Conservation (phyloP, 176 grass and related monocot genomes). For the Triticum monococcum region DNA sequence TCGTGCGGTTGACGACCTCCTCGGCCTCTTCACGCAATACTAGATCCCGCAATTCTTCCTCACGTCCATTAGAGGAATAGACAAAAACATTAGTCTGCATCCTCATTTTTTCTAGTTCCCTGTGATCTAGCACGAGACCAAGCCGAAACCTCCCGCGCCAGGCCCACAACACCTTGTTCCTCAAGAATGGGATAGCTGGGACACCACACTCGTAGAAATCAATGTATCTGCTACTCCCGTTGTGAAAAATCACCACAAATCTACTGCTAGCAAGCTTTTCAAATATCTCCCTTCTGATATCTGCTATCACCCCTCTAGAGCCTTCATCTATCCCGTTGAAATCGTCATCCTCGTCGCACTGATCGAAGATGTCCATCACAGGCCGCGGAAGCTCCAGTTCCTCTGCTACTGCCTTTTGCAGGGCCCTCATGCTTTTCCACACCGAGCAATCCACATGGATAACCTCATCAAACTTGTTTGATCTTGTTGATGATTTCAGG, state of each 20-base stretch:
- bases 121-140: rapidly evolving
- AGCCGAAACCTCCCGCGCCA: background rate
- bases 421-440: background rate
- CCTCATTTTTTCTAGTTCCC: rapidly evolving
- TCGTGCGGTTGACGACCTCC: background rate
- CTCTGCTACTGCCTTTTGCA: background rate
- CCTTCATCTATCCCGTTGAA: background rate
- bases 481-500: background rate
- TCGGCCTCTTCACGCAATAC: background rate
- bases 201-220: background rate
- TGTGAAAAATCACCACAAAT: background rate
- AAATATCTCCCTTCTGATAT: rapidly evolving
- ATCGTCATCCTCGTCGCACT: background rate
- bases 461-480: background rate
- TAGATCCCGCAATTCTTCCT: background rate
- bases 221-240: background rate
- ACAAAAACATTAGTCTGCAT: background rate
- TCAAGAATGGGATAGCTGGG: rapidly evolving
- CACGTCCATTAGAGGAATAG: rapidly evolving
- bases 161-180: background rate
- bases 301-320: background rate
- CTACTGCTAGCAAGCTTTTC: rapidly evolving
- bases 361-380: background rate
- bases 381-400: background rate
- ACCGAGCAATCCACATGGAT: background rate